Conservation (phyloP, 129 eudicot species). For the Arctium minus region DNA sequence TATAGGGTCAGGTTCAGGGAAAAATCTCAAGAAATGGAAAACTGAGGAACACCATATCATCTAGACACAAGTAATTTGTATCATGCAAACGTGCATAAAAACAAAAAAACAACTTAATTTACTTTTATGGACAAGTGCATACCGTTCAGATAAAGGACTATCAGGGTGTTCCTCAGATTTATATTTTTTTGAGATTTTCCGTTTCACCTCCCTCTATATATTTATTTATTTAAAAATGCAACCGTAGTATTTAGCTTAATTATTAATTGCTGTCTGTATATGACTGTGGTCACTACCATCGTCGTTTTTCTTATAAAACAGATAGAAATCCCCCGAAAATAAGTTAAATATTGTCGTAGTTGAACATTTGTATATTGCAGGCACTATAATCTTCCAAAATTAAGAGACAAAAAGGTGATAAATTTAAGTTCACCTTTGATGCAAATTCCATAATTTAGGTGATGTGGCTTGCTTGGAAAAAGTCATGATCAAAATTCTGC, state of each 20-base stretch:
- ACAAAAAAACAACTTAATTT: too few relatives aligned
- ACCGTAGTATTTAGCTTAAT: neutral
- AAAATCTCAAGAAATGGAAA: too few relatives aligned
- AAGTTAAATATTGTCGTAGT: neutral
- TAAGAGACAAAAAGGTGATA: neutral
- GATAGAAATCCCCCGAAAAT: neutral
- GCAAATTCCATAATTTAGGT: neutral
- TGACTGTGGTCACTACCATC: neutral
- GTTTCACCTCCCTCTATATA: too few relatives aligned
- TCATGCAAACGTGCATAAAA: too few relatives aligned
- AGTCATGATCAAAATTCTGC: neutral
- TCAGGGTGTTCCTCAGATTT: too few relatives aligned
- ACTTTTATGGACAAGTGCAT: too few relatives aligned
- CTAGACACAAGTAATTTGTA: too few relatives aligned
- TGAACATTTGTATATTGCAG: neutral
- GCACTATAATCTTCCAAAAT: conserved; percentile 9
- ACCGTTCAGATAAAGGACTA: too few relatives aligned
- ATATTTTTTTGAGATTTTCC: too few relatives aligned
- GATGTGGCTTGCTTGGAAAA: neutral
- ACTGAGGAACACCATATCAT: too few relatives aligned
- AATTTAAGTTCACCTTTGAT: neutral
- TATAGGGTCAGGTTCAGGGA: too few relatives aligned
- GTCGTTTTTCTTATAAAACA: conserved; percentile 19
- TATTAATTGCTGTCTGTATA: neutral
- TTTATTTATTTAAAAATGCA: neutral